phyloP scores from a whole-genome alignment of 805 yeast species.

The Candida khao-thaluensis region DNA sequence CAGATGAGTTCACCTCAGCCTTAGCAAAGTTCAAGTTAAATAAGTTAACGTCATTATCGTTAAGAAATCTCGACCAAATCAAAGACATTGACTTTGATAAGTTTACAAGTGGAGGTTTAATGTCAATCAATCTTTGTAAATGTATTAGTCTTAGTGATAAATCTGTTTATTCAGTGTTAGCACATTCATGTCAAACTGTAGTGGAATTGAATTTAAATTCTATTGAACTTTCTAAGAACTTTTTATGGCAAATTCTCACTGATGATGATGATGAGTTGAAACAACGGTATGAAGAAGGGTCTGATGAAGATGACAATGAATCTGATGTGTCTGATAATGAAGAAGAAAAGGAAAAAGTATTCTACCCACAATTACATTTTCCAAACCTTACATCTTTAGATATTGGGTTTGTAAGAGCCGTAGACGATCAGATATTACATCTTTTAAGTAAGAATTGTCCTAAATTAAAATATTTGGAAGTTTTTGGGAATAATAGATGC shows the following conservation, averaged over 20 bases:
- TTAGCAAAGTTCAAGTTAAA: conserved; percentile 52
- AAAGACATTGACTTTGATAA: conserved; percentile 64
- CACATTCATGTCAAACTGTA: conserved; percentile 64
- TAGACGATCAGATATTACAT: conserved; percentile 68
- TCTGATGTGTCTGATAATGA: conserved; percentile 5
- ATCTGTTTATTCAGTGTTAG: conserved; percentile 56
- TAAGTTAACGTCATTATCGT: conserved; percentile 55
- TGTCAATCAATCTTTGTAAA: conserved; percentile 58
- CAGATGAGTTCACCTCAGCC: conserved; percentile 66
- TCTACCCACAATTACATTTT: conserved; percentile 26
- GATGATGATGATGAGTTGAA: conserved; percentile 21
- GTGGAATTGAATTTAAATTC: conserved; percentile 76
- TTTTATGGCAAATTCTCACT: conserved; percentile 49
- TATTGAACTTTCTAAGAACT: conserved; percentile 52
- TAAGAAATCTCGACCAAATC: conserved; percentile 59
- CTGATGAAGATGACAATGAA: conserved; percentile 3
- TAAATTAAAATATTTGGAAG: conserved; percentile 65
- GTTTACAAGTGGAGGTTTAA: conserved; percentile 57
- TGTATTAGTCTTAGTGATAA: conserved; percentile 65
- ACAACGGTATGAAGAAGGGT: conserved; percentile 13
- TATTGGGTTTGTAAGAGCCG: conserved; percentile 73
- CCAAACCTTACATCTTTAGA: conserved; percentile 70
- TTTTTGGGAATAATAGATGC: conserved; percentile 75
- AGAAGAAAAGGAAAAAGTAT: conserved; percentile 13
- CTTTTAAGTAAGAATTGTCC: conserved; percentile 58